Percentiles rank a stretch among this genome's conserved stretches.
Evolutionary conservation across 495 filamentous ascomycete species (phyloP).

Genomic region (Podospora pseudoanserina): DNA sequence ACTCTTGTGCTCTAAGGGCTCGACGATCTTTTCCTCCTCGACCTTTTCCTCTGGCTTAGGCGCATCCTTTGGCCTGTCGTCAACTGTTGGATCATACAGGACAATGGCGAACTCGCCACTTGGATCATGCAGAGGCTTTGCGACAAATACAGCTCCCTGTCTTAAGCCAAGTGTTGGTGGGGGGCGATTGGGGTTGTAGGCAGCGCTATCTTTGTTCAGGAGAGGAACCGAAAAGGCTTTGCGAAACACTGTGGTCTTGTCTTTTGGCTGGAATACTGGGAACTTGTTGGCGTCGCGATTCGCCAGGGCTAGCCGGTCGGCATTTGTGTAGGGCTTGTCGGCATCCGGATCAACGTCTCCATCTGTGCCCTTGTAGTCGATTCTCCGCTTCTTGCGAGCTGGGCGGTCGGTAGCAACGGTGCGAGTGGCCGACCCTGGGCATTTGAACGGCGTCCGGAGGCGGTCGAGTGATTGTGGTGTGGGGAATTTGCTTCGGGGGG

Average conservation of each 20-base stretch:
- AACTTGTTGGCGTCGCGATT: slow-evolving; percentile 88
- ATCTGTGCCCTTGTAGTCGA: slow-evolving; percentile 85
- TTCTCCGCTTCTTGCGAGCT: slow-evolving; percentile 77
- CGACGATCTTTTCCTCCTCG: slow-evolving; percentile 58
- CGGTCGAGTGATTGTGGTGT: slow-evolving; percentile 58
- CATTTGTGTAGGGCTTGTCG: slow-evolving; percentile 84
- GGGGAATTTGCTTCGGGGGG: slow-evolving; percentile 32
- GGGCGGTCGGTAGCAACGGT: slow-evolving; percentile 76
- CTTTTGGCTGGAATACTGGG: slow-evolving; percentile 83
- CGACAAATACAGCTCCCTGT: slow-evolving; percentile 77
- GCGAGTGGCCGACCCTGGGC: slow-evolving; percentile 73
- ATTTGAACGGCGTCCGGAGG: slow-evolving; percentile 86
- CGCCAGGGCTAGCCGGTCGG: slow-evolving; percentile 78
- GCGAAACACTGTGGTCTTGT: slow-evolving; percentile 77
- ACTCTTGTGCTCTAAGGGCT: slow-evolving; percentile 84
- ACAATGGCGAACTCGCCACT: slow-evolving; percentile 96
- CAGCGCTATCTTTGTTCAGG: slow-evolving; percentile 68
- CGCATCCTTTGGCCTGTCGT: slow-evolving; percentile 66
- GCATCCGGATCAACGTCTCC: slow-evolving; percentile 54
- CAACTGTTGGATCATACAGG: slow-evolving; percentile 89
- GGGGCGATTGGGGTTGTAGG: slow-evolving; percentile 72
- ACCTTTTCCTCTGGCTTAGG: slow-evolving; percentile 54
- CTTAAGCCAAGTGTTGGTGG: slow-evolving; percentile 85
- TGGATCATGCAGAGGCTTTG: slow-evolving; percentile 90
- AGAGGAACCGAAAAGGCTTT: slow-evolving; percentile 83